Evolutionary conservation across 2,329 filamentous ascomycete species (phyloP).

Genomic region (Penicillium olsonii): DNA sequence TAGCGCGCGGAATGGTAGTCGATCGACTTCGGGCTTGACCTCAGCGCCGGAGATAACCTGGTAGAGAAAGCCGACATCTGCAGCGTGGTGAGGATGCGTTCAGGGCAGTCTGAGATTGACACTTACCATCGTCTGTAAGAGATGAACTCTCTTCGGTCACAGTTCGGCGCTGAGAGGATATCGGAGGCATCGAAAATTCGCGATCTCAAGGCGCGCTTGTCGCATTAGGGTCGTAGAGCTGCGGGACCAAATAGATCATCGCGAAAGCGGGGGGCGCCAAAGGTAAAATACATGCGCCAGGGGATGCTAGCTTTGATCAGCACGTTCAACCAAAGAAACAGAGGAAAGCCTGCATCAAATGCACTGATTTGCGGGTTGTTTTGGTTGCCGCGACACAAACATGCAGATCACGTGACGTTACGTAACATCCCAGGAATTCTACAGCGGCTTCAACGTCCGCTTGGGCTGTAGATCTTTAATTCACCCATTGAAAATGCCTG

Average conservation of each 20-base stretch:
- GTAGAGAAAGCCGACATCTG: conserved; percentile 78
- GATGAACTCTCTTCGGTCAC: conserved; percentile 43
- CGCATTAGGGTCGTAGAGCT: conserved; percentile 46
- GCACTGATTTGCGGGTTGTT: conserved; percentile 20
- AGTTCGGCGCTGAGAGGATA: conserved; percentile 43
- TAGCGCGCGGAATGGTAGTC: conserved; percentile 72
- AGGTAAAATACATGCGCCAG: conserved; percentile 14
- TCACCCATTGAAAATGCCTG: conserved; percentile 41
- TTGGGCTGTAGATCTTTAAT: not conserved
- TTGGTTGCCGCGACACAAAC: conserved; percentile 29
- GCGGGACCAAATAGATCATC: conserved; percentile 40
- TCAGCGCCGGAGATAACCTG: conserved; percentile 74
- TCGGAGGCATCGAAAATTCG: conserved; percentile 54
- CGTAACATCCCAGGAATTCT: conserved; percentile 16
- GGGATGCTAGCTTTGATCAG: conserved; percentile 10
- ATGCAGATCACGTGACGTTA: conserved; percentile 26
- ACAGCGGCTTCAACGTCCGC: conserved; percentile 3
- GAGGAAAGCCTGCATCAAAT: conserved; percentile 1
- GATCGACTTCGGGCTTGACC: conserved; percentile 63
- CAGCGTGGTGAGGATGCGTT: conserved; percentile 2
- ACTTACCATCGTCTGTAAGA: conserved; percentile 63
- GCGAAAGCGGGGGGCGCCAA: conserved; percentile 30
- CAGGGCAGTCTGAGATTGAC: not conserved
- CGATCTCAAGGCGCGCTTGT: conserved; percentile 48
- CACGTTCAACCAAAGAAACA: conserved; percentile 4